Conservation (phyloP, 2,329 filamentous ascomycete species). For the Colletotrichum karsti region DNA sequence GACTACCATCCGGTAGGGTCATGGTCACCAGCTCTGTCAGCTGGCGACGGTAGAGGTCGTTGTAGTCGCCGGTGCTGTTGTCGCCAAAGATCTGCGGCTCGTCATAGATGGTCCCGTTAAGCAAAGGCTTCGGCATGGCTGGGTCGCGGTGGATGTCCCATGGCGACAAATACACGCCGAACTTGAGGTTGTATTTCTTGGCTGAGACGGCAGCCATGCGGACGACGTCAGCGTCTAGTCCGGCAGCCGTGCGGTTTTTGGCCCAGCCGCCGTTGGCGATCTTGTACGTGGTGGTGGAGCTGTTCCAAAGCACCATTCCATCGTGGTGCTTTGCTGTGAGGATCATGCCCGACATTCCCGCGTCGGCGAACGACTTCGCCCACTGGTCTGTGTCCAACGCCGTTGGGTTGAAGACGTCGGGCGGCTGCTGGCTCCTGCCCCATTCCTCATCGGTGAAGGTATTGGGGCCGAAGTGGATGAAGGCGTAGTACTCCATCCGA, state of each 20-base stretch:
- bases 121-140: slow-evolving; percentile 40
- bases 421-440: slow-evolving; percentile 32
- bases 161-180: slow-evolving; percentile 43
- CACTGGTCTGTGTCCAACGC: slow-evolving; percentile 39
- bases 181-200: slow-evolving; percentile 41
- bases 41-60: background rate
- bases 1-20: background rate
- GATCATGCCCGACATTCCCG: slow-evolving; percentile 40
- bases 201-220: slow-evolving; percentile 40
- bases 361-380: slow-evolving; percentile 31
- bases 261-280: slow-evolving; percentile 31
- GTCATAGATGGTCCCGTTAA: slow-evolving; percentile 38
- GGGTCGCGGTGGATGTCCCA: slow-evolving; percentile 47
- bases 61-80: rapidly evolving
- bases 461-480: slow-evolving; percentile 39
- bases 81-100: background rate
- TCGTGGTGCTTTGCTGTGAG: slow-evolving; percentile 46
- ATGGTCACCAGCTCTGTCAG: background rate
- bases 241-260: slow-evolving; percentile 33
- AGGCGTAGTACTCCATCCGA: slow-evolving; percentile 37
- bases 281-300: slow-evolving; percentile 42
- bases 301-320: slow-evolving; percentile 45
- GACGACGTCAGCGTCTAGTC: slow-evolving; percentile 40
- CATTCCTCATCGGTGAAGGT: slow-evolving; percentile 41
- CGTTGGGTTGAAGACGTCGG: slow-evolving; percentile 37